These are phyloP conservation scores for Clitopilus passeckerianus DNA, from an alignment of 768 basidiomycete species.

Conservation along the genomic window DNA sequence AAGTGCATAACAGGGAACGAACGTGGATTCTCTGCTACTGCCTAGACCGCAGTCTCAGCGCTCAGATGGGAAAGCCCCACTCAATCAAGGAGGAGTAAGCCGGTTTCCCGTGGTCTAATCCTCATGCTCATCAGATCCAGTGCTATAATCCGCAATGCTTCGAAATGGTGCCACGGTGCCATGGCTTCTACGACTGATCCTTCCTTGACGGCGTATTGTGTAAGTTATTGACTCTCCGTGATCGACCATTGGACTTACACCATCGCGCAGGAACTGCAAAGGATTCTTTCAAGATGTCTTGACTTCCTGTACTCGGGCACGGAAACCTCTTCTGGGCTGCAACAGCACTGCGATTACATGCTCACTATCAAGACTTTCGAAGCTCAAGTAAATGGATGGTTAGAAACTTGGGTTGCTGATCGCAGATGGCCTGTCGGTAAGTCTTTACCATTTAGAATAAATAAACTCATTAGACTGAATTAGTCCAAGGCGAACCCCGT, in stretches of 20 bases:
- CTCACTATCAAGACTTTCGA: constrained; percentile 82
- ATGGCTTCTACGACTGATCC: constrained; percentile 61
- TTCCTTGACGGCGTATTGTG: constrained; percentile 72
- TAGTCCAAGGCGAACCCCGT: constrained; percentile 17
- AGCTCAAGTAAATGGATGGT: constrained; percentile 61
- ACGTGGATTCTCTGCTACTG: constrained; percentile 90
- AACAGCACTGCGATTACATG: constrained; percentile 80
- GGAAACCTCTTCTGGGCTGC: constrained; percentile 74
- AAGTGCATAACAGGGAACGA: constrained; percentile 91
- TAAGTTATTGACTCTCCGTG: constrained; percentile 29
- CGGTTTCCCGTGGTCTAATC: background rate
- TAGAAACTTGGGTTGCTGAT: constrained; percentile 47
- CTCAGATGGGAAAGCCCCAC: constrained; percentile 96
- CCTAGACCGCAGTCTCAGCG: constrained; percentile 85
- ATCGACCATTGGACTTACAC: background rate
- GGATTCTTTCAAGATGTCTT: constrained; percentile 81
- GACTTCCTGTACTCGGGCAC: constrained; percentile 88
- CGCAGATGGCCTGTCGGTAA: constrained; percentile 22
- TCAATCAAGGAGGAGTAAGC: constrained; percentile 91
- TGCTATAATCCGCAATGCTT: constrained; percentile 81
- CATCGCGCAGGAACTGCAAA: constrained; percentile 68
- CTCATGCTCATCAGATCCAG: constrained; percentile 30
- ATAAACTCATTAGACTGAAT: background rate
- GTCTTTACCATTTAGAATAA: constrained; percentile 8
- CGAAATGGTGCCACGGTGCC: constrained; percentile 68